A percentile compares a stretch with the other conserved stretches of the same genome.
Conservation (phyloP, 176 grass and related monocot genomes). For the Poa pratensis region DNA sequence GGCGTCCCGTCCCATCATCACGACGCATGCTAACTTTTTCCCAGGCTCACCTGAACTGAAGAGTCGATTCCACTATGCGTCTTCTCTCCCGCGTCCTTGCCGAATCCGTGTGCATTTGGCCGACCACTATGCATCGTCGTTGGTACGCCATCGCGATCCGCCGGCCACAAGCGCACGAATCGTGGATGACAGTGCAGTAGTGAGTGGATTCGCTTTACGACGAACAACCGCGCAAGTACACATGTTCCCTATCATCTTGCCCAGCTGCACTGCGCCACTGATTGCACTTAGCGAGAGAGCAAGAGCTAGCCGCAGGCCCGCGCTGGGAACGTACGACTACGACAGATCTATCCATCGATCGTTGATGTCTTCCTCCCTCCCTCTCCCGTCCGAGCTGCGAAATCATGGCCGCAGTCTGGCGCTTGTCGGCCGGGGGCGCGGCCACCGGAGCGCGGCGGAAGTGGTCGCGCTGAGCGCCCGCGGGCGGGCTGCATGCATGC, state of each 20-base stretch:
- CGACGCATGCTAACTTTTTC: background rate
- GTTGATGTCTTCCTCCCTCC: background rate
- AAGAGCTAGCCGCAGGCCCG: background rate
- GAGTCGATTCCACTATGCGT: background rate
- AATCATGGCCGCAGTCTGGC: slow-evolving; percentile 33
- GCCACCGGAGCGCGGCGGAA: slow-evolving; percentile 13
- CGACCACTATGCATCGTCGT: background rate
- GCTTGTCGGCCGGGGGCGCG: background rate
- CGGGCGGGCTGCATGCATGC: background rate
- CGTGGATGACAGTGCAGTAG: background rate
- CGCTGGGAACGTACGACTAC: background rate
- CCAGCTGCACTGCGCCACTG: slow-evolving; percentile 1
- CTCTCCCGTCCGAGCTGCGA: background rate
- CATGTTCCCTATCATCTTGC: background rate
- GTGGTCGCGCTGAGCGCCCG: background rate
- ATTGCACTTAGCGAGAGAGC: background rate
- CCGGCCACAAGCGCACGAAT: background rate
- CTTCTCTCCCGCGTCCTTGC: background rate
- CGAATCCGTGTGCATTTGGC: background rate
- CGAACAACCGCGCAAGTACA: slow-evolving; percentile 30
- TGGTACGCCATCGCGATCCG: background rate
- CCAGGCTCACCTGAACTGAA: background rate
- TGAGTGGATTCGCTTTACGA: slow-evolving; percentile 27
- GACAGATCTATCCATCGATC: background rate
- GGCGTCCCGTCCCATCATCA: no score